Percentiles rank a stretch among this genome's conserved stretches.
These are phyloP conservation scores for Nevesoporus exiguus DNA, from an alignment of 768 basidiomycete genomes.

Conservation along the genomic window DNA sequence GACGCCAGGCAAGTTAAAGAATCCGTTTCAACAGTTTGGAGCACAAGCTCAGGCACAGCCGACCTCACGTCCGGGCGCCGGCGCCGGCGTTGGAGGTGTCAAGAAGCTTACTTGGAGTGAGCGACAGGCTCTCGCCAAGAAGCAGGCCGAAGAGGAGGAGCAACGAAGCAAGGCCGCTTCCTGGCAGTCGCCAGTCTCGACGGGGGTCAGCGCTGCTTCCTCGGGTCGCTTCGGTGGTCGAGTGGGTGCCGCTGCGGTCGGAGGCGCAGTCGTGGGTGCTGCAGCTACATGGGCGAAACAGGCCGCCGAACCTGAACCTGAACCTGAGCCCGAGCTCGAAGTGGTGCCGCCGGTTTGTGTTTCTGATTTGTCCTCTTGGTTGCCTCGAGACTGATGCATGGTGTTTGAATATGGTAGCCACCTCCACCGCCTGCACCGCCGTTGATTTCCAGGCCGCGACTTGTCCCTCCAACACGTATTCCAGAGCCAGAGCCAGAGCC, in stretches of 20 bases:
- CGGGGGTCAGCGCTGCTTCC: constrained; percentile 35
- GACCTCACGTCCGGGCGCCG: constrained; percentile 18
- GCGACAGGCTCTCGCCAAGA: constrained; percentile 87
- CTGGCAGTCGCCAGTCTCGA: constrained; percentile 37
- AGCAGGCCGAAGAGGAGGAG: constrained; percentile 78
- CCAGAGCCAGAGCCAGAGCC: too few species aligned
- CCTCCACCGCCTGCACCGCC: constrained; percentile 30
- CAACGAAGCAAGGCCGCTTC: constrained; percentile 56
- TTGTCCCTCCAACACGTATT: constrained; percentile 12
- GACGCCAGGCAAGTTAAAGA: constrained; percentile 83
- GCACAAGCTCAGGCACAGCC: constrained; percentile 41
- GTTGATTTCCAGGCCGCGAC: constrained; percentile 14
- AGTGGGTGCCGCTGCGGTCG: constrained; percentile 29
- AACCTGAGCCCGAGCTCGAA: constrained; percentile 30
- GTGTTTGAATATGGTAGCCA: constrained; percentile 6
- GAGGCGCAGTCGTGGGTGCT: constrained; percentile 30
- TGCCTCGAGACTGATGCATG: not conserved
- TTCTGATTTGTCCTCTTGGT: not conserved
- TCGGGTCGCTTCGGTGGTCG: constrained; percentile 37
- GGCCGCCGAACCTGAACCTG: constrained; percentile 13
- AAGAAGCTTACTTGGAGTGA: constrained; percentile 95
- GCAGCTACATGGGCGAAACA: constrained; percentile 19
- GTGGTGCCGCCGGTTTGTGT: constrained; percentile 29
- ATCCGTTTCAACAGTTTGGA: constrained; percentile 69
- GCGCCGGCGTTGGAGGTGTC: constrained; percentile 31